Evolutionary conservation across 257 asterid species (phyloP).

Genomic region (Scutellaria galericulata): DNA sequence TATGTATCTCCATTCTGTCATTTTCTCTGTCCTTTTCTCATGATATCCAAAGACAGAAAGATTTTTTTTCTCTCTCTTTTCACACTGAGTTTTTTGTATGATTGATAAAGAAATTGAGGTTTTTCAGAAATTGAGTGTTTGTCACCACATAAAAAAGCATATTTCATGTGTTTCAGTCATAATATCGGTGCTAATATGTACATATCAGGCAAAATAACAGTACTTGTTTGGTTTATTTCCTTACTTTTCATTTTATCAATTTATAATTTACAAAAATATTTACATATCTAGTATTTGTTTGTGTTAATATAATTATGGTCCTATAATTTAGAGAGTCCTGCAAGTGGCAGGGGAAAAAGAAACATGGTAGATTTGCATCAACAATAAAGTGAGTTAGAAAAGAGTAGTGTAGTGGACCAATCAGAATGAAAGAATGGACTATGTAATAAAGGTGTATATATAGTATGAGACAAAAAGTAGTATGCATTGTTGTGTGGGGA

Average conservation of each 20-base stretch:
- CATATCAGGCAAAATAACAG: too few species aligned
- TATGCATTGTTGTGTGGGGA: constrained; percentile 18
- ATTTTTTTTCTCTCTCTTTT: background rate
- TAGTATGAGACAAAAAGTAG: background rate
- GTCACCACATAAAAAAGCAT: background rate
- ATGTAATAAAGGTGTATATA: too few species aligned
- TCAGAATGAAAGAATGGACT: too few species aligned
- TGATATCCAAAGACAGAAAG: background rate
- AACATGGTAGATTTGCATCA: background rate
- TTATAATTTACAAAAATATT: too few species aligned
- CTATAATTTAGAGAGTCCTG: background rate
- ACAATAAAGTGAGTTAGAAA: background rate
- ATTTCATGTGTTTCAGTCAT: too few species aligned
- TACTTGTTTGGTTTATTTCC: too few species aligned
- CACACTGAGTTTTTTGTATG: background rate
- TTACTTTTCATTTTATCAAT: too few species aligned
- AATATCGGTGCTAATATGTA: too few species aligned
- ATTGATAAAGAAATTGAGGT: background rate
- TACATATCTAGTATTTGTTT: too few species aligned
- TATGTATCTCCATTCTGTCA: background rate
- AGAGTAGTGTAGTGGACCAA: background rate
- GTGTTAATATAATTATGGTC: too few species aligned
- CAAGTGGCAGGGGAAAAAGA: background rate
- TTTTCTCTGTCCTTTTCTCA: background rate
- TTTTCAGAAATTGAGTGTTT: background rate